Evolutionary conservation across 164 flowering plant genomes (phyloP), one percentile per base, ranked within the genome.

Genomic region (Cinnamomum micranthum): DNA sequence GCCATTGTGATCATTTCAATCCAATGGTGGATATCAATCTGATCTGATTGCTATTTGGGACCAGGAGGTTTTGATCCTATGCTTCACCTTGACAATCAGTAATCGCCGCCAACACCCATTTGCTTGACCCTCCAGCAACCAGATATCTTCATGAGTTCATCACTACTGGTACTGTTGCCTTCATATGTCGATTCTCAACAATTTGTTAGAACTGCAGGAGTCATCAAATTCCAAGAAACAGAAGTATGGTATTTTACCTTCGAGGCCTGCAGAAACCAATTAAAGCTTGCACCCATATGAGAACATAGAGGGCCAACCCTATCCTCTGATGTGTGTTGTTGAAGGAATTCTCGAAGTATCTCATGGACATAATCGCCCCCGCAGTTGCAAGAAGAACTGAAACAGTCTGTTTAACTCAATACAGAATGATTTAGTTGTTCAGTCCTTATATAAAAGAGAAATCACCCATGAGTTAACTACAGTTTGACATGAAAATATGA

Each of bases 321-420:
- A 94, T 64, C 77, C 90, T 85, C 70, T 91, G 95, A 77, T 94
- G 98, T 68, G 51, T 83, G 84, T 92, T 94, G 68, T 84, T 73
- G 84, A 92, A 94, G 23, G 87, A 75, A 55, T 92, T 94, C 77
- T 91, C 94, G 50, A 94, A 92, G 24, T 76, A 86, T 74, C 70
- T 91, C 15, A 94, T 79, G 51, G 98, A 92, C 87, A 90, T 69
- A 15, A 90, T 78, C 22, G 97, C 98, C 71, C 89, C 97, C 55
- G 84, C 84, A 50, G 95, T 88, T 20, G 87, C 90, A 74, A 94
- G 80, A 58, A 84, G 80, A 77, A 89, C 90, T 69, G 97, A 74
- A 25, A 82, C 71, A 33, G 77, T 75, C 98, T 92, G 88, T 72
- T 71, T 70, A 51, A 63, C n/a, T 19, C 62, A 27, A 75, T 12